Evolutionary conservation across 1,284 basidiomycete genomes (phyloP), one percentile per base, ranked within the genome.

Genomic region (Ganoderma sinense): DNA sequence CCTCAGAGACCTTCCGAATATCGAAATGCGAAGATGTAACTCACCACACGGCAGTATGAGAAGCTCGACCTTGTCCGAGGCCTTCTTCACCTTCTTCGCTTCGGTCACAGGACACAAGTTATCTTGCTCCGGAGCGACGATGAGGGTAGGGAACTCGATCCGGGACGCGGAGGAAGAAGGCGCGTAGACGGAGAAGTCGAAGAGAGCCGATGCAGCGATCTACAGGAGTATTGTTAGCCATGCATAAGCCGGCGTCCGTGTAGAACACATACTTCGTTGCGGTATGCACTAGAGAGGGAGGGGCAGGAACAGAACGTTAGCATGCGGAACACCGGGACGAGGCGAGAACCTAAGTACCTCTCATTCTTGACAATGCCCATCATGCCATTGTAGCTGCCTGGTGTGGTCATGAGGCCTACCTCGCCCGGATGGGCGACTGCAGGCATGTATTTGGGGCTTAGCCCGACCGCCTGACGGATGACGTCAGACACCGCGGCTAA

Each of bases 391-490:
- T 59, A 59, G 7, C 64, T 62, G 2, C 66, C 73, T 0, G 71
- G 69, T 0, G 58, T n/a, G 0, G 66, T 67, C 62, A 74, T 39
- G 13, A 66, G 41, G 11, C 68, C 73, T 8, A 74, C 71, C 26
- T 69, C 66, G 8, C 73, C 73, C 1, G 73, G 69, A 10, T 59
- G 66, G 10, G 73, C 71, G 18, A 64, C 64, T 0, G 69, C 71
- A 0, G 78, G 78, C n/a, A 83, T 80, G 65, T 82, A 83, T n/a
- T 76, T 56, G 4, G 83, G 82, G 1, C 68, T n/a, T 16, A 82
- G 64, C 0, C 81, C 81, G 1, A 83, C 14, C 1, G 75, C 62
- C 69, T 82, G 81, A 56, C 78, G 79, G 18, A 79, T 26, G 1
- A 77, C 45, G 69, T 84, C 82, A 3, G 74, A 56, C 23, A 82